phyloP scores from a whole-genome alignment of 2,329 filamentous ascomycete genomes.

The Aspergillus tamarii region DNA sequence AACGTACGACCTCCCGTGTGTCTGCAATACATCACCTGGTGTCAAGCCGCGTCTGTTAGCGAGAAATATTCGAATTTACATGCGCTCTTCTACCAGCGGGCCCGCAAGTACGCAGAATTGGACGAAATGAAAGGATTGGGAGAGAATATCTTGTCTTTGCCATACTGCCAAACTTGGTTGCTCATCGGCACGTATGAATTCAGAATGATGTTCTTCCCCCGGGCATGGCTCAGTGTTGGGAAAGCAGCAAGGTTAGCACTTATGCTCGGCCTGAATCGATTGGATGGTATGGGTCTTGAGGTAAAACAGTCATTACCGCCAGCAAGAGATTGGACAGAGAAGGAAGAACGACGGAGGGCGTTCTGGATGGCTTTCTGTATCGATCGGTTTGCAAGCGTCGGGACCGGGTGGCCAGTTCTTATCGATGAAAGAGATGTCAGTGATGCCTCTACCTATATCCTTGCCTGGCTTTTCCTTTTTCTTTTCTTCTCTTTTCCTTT shows the following conservation, averaged over 20 bases:
- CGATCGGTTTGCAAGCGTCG: conserved; percentile 92
- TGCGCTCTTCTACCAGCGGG: conserved; percentile 85
- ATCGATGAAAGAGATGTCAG: conserved; percentile 83
- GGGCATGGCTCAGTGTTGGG: conserved; percentile 92
- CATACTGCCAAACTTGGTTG: conserved; percentile 83
- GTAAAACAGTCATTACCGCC: conserved; percentile 90
- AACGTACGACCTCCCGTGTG: conserved; percentile 83
- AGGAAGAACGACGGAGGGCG: conserved; percentile 84
- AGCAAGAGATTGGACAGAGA: conserved; percentile 89
- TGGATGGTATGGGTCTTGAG: conserved; percentile 81
- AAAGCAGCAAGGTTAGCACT: conserved; percentile 77
- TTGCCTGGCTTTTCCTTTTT: not conserved
- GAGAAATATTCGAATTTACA: conserved; percentile 81
- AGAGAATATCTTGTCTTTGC: conserved; percentile 82
- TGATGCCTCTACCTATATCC: not conserved
- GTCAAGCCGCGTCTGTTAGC: conserved; percentile 79
- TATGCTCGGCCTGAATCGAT: conserved; percentile 89
- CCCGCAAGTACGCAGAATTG: conserved; percentile 85
- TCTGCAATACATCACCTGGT: conserved; percentile 94
- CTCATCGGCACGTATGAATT: conserved; percentile 86
- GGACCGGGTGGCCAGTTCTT: conserved; percentile 95
- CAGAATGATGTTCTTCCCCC: conserved; percentile 95
- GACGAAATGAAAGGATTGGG: conserved; percentile 93
- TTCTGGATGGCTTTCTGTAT: conserved; percentile 95
- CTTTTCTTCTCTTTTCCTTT: too few relatives aligned